These are phyloP conservation scores for Septoria petroselini DNA, from an alignment of 2,329 filamentous ascomycete species.

Conservation along the genomic window DNA sequence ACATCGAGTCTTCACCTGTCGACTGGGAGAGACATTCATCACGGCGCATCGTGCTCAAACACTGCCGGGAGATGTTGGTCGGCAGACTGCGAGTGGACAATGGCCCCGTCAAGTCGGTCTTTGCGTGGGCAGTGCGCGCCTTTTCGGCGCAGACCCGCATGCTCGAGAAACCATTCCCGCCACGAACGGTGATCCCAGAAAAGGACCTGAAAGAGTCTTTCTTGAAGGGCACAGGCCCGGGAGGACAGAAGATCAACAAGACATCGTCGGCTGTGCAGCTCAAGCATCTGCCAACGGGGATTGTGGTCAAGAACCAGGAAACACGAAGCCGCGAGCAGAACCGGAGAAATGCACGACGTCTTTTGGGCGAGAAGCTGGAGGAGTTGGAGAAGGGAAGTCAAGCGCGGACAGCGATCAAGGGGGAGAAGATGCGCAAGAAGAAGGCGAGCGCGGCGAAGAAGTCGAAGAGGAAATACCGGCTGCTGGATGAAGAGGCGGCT, in stretches of 20 bases:
- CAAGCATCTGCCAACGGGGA: slow-evolving; percentile 81
- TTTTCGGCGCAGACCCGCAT: slow-evolving; percentile 22
- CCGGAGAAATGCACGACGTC: slow-evolving; percentile 73
- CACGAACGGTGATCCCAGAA: slow-evolving; percentile 72
- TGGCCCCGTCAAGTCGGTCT: neutral
- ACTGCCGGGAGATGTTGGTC: slow-evolving; percentile 1
- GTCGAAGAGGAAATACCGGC: slow-evolving; percentile 72
- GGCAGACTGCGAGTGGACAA: neutral
- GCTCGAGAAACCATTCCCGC: slow-evolving; percentile 63
- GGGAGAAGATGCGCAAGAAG: slow-evolving; percentile 61
- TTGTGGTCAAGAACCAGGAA: slow-evolving; percentile 91
- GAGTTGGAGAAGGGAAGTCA: slow-evolving; percentile 67
- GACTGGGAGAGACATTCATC: neutral
- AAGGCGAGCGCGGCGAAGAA: slow-evolving; percentile 79
- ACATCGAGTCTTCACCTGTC: neutral
- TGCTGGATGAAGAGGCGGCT: slow-evolving; percentile 53
- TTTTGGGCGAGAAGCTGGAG: slow-evolving; percentile 77
- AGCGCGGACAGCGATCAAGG: slow-evolving; percentile 64
- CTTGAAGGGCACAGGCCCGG: slow-evolving; percentile 86
- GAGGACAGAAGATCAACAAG: slow-evolving; percentile 99
- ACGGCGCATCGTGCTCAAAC: neutral
- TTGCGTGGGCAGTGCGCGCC: slow-evolving; percentile 20
- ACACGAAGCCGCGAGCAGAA: slow-evolving; percentile 86
- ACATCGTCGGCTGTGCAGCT: slow-evolving; percentile 92
- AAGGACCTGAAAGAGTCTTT: slow-evolving; percentile 79